phyloP scores from a whole-genome alignment of 345 rosid genomes.

The Turnera subulata region DNA sequence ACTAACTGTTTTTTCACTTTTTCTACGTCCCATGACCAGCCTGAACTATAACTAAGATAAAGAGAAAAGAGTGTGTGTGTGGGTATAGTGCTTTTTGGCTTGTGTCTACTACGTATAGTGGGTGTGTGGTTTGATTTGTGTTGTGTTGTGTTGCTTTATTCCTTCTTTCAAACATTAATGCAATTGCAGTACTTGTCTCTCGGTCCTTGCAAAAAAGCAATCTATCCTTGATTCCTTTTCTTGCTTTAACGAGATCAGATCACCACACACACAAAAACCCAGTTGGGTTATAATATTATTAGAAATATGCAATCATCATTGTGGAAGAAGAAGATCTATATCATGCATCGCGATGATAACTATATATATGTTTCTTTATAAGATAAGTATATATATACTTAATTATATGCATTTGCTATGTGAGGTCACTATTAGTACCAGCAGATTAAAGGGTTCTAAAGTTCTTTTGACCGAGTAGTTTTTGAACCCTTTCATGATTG shows the following conservation, averaged over 20 bases:
- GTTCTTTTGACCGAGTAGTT: conserved; percentile 19
- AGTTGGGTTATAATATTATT: not conserved
- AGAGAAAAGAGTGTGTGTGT: too few relatives aligned
- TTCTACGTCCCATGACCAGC: too few relatives aligned
- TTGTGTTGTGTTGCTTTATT: conserved; percentile 34
- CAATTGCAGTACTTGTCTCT: conserved; percentile 14
- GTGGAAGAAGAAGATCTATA: not conserved
- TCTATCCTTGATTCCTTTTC: conserved; percentile 24
- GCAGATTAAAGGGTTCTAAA: conserved; percentile 3
- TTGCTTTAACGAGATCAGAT: conserved; percentile 11
- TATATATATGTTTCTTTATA: not conserved
- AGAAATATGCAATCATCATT: not conserved
- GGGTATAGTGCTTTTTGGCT: too few relatives aligned
- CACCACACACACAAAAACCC: conserved; percentile 4
- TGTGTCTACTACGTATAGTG: not conserved
- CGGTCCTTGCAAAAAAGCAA: conserved; percentile 35
- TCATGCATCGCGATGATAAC: not conserved
- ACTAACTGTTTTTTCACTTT: too few relatives aligned
- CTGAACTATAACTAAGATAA: too few relatives aligned
- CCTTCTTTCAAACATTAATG: conserved; percentile 15
- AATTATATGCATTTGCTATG: not conserved
- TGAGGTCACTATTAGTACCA: not conserved
- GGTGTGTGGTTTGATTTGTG: not conserved
- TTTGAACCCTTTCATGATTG: conserved; percentile 1
- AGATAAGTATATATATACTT: too few relatives aligned